phyloP scores from a whole-genome alignment of 2,329 filamentous ascomycete species.

The Coniella lustricola region DNA sequence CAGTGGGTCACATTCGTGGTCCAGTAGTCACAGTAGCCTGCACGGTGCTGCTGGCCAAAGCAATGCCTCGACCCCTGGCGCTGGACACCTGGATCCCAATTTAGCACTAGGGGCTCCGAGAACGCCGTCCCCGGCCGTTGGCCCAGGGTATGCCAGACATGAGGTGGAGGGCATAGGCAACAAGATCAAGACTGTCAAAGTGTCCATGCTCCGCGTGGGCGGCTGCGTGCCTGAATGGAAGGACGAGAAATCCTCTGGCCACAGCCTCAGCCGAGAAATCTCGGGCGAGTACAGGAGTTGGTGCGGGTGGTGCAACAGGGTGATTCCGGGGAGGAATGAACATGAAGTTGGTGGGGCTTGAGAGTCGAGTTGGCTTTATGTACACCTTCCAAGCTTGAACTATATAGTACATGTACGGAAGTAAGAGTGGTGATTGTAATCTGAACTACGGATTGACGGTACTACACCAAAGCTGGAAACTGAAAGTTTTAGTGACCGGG shows the following conservation, averaged over 20 bases:
- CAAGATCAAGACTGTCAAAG: conserved; percentile 79
- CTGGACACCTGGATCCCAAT: conserved; percentile 22
- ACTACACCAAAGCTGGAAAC: too few relatives aligned
- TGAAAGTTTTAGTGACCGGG: too few relatives aligned
- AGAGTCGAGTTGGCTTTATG: too few relatives aligned
- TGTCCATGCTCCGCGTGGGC: conserved; percentile 73
- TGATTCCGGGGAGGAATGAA: conserved; percentile 55
- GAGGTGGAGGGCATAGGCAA: conserved; percentile 91
- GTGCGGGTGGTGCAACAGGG: conserved; percentile 86
- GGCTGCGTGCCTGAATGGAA: conserved; percentile 81
- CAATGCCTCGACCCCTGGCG: conserved; percentile 18
- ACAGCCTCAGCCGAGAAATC: conserved; percentile 64
- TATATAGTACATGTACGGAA: too few relatives aligned
- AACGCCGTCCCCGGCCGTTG: conserved; percentile 43
- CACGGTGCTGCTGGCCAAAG: conserved; percentile 9
- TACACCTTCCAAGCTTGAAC: too few relatives aligned
- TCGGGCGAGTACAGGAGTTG: conserved; percentile 65
- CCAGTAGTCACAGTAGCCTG: conserved; percentile 14
- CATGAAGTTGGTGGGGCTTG: conserved; percentile 20
- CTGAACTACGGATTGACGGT: too few relatives aligned
- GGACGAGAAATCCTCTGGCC: conserved; percentile 62
- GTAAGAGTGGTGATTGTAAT: too few relatives aligned
- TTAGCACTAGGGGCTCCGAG: conserved; percentile 24
- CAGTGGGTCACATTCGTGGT: conserved; percentile 16
- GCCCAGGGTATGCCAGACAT: conserved; percentile 73